Evolutionary conservation across 768 basidiomycete species (phyloP).

Genomic region (Inosperma sp.): DNA sequence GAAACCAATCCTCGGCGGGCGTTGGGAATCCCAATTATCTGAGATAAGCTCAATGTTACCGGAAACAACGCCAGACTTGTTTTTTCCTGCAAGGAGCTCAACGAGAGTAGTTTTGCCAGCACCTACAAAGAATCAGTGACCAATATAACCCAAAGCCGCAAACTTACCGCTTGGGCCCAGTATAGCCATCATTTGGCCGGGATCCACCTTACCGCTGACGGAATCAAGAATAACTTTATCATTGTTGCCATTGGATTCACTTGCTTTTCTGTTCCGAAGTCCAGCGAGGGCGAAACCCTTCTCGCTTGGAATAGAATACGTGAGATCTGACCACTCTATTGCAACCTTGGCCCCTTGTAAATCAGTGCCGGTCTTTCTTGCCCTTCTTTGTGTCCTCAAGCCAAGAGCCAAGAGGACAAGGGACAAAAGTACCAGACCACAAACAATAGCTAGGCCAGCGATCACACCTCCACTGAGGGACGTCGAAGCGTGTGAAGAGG

Average conservation of each 20-base stretch:
- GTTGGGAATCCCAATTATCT: constrained; percentile 21
- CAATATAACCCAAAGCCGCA: background rate
- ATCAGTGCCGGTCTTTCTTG: constrained; percentile 41
- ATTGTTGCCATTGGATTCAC: constrained; percentile 27
- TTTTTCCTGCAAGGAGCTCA: constrained; percentile 83
- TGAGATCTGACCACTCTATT: constrained; percentile 65
- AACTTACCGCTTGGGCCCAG: constrained; percentile 79
- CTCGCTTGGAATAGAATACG: constrained; percentile 51
- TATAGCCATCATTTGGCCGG: constrained; percentile 87
- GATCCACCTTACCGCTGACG: constrained; percentile 63
- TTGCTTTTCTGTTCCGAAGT: constrained; percentile 14
- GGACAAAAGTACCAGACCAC: constrained; percentile 54
- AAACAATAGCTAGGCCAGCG: constrained; percentile 84
- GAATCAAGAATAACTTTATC: constrained; percentile 67
- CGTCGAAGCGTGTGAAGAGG: constrained; percentile 31
- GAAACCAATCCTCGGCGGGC: constrained; percentile 64
- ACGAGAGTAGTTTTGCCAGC: constrained; percentile 91
- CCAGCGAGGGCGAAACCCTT: constrained; percentile 5
- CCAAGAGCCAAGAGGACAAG: constrained; percentile 62
- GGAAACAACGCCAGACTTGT: constrained; percentile 63
- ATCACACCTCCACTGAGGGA: constrained; percentile 79
- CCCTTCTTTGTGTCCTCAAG: constrained; percentile 53
- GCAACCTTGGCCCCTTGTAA: constrained; percentile 47
- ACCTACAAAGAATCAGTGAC: constrained; percentile 33
- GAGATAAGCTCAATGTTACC: constrained; percentile 61